Base-by-base conservation (phyloP, 2,329 filamentous ascomycete species). In the Talaromyces atroroseus region DNA sequence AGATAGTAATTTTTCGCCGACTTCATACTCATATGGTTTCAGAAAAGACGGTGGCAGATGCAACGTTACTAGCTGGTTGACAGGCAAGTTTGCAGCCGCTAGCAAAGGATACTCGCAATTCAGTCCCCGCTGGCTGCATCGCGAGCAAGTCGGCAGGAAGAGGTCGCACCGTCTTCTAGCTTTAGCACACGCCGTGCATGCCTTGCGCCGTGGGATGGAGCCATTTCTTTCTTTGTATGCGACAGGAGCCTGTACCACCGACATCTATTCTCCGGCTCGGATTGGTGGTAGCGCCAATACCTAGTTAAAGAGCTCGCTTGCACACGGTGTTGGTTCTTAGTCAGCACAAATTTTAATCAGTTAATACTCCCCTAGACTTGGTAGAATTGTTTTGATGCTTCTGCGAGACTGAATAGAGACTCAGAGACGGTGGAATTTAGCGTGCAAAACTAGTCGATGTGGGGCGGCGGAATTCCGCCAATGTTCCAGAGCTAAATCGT, bases 121-220 rank as follows among this genome's bases (percentile, higher is more conserved):
- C 1, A 83, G 65, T 1, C 69, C 67, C 26, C 80, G 75, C 56
- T 77, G 76, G 0, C 68, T 64, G 63, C 82, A 85, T 45, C 82
- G 75, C 16, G 76, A 67, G 61, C 82, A 86, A 12, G 73, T 64
- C 1, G 82, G 82, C 14, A 75, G 64, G 18, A 73, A 74, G 38
- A 80, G 75, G 60, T 82, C 79, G 65, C 82, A 85, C 49, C 78
- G 78, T 14, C 82, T 76, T 66, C 84, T 85, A 23, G 81, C 76
- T 62, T 76, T 78, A 49, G 77, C 81, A 68, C 82, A 85, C 24
- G 78, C 76, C 3, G 75, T 70, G 62, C 82, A 85, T 3, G 82
- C 80, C 67, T 82, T 84, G 48, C 81, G 78, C 24, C 67, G 65
- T 12, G 66, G 61, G 24, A 75, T 46, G 74, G 78, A 34, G 76